Conservation (phyloP, 192 early-diverging fungal genomes). For the Coemansia sp. region DNA sequence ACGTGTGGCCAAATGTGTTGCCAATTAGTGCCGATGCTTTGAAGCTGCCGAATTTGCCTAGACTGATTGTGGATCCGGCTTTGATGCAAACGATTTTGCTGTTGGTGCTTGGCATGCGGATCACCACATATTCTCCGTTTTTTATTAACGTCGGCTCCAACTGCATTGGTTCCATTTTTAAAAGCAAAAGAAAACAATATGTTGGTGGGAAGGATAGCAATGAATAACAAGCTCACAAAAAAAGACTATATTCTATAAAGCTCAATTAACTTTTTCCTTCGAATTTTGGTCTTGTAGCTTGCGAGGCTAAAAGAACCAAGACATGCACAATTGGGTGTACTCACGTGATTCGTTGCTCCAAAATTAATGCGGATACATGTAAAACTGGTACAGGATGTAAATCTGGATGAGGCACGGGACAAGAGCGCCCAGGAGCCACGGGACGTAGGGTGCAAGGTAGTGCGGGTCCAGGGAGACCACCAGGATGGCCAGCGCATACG, state of each 20-base stretch:
- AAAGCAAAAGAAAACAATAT: not conserved
- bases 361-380: conserved; percentile 53
- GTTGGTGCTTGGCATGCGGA: conserved; percentile 84
- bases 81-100: conserved; percentile 72
- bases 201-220: conserved; percentile 3
- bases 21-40: conserved; percentile 78
- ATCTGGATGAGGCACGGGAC: conserved; percentile 78
- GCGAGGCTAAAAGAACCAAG: no score
- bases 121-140: conserved; percentile 67
- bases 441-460: conserved; percentile 66
- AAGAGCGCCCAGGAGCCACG: conserved; percentile 74
- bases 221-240: no score
- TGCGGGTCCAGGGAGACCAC: conserved; percentile 66
- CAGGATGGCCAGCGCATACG: conserved; percentile 70
- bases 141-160: conserved; percentile 50
- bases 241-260: no score
- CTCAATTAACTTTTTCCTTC: no score
- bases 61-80: conserved; percentile 59
- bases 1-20: conserved; percentile 75
- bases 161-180: conserved; percentile 19
- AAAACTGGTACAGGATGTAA: conserved; percentile 71
- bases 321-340: not conserved
- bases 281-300: no score
- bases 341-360: not conserved
- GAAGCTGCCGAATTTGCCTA: conserved; percentile 95